Evolutionary conservation across 345 rosid genomes (phyloP).

Genomic region (Heritiera fomes): DNA sequence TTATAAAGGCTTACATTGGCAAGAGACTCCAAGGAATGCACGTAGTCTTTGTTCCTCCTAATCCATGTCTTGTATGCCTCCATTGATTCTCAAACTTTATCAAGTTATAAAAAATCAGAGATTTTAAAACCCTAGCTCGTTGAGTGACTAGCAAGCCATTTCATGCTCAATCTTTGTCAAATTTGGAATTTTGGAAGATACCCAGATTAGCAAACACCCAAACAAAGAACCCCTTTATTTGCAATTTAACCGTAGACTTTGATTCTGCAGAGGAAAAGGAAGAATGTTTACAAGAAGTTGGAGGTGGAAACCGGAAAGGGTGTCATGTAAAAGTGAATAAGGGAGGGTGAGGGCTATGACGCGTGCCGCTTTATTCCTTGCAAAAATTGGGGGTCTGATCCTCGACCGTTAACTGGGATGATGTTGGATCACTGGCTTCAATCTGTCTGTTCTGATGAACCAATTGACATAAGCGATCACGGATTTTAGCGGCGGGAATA

Average conservation of each 20-base stretch:
- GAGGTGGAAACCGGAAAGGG: too few species aligned
- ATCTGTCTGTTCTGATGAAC: not conserved
- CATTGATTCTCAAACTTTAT: constrained; percentile 46
- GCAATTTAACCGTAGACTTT: not conserved
- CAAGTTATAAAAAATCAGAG: constrained; percentile 4
- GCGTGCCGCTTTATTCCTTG: not conserved
- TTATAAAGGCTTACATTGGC: constrained; percentile 65
- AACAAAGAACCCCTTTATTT: not conserved
- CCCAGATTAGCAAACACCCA: constrained; percentile 19
- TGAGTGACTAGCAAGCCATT: not conserved
- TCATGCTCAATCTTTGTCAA: not conserved
- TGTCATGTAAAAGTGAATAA: constrained; percentile 21
- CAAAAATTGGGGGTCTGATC: not conserved
- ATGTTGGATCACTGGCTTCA: not conserved
- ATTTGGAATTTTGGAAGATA: constrained; percentile 13
- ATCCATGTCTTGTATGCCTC: constrained; percentile 93
- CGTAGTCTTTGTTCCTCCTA: constrained; percentile 78
- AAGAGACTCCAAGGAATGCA: constrained; percentile 85
- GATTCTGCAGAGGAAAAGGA: not conserved
- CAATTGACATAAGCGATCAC: not conserved
- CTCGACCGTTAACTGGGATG: not conserved
- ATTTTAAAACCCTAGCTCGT: constrained; percentile 16
- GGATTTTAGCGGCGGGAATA: not conserved
- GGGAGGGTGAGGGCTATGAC: not conserved
- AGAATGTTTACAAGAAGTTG: constrained; percentile 1